Evolutionary conservation across 441 rosid genomes (phyloP), one percentile per base, ranked within the genome.

Genomic region (Gossypium schwendimanii): DNA sequence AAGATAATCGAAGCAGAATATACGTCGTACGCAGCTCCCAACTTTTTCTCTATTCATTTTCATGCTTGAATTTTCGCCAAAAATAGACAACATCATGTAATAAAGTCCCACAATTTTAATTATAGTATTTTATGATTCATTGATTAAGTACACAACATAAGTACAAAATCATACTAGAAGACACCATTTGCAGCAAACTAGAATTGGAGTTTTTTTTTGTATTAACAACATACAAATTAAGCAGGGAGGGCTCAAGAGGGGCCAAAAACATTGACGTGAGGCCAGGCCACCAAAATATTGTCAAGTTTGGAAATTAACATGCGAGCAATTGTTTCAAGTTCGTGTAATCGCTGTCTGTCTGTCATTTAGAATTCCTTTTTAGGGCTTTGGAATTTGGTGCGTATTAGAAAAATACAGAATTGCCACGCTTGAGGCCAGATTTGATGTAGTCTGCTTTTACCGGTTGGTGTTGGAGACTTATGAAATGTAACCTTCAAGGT

Each of bases 341-440:
- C 17, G 61, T 73, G 72, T 58, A 2, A 74, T 71, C 80, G 57
- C 20, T 77, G 63, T 71, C 47, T 73, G 69, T 75, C 70, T 77
- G 26, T 24, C 14, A 14, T 14, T 10, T 3, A 11, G 6, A 45
- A 53, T 45, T 1, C 57, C 49, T 62, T 9, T 24, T 58, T 45
- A n/a, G 50, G 63, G 63, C 73, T 26, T 67, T 58, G 70, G 55
- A 55, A 62, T 65, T 74, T 76, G 78, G 79, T 66, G 45, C 64
- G 64, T 70, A 76, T 73, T 60, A 9, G 58, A 41, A 20, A 4
- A 20, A 60, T 6, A 61, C 58, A 33, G 1, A 21, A 63, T 39
- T 5, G 44, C 47, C 24, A 71, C 18, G 47, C n/a, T 31, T 15
- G 45, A 2, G 36, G 15, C 63, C 58, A 59, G 73, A 72, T 52